Conservation (phyloP, 1,139 yeast species). For the Yueomyces sp. region DNA sequence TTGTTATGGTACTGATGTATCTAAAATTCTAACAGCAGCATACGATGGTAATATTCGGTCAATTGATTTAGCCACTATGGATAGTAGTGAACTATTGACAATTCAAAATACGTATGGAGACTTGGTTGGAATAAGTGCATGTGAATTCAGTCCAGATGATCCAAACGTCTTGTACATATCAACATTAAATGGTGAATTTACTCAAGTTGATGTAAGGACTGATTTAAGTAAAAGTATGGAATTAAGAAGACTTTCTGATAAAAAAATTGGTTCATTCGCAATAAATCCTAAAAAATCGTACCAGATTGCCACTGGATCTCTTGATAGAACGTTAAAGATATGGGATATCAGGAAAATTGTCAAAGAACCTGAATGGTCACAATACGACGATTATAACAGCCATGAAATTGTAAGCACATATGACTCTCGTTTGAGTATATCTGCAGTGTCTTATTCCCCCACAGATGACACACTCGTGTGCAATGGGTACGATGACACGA, state of each 20-base stretch:
- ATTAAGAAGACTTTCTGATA: conserved; percentile 56
- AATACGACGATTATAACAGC: conserved; percentile 28
- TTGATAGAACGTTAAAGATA: conserved; percentile 68
- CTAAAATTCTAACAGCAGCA: conserved; percentile 54
- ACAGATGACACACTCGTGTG: conserved; percentile 62
- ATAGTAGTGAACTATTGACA: conserved; percentile 44
- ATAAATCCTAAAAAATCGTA: conserved; percentile 52
- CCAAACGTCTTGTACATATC: conserved; percentile 53
- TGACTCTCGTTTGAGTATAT: conserved; percentile 63
- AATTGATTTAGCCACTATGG: conserved; percentile 51
- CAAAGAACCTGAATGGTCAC: conserved; percentile 35
- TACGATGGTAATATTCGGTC: conserved; percentile 79
- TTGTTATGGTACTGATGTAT: conserved; percentile 37
- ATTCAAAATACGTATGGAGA: conserved; percentile 41
- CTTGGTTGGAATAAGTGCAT: conserved; percentile 39
- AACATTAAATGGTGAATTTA: conserved; percentile 69
- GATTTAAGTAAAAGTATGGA: conserved; percentile 12
- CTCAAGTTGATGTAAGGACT: conserved; percentile 53
- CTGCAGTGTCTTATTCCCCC: conserved; percentile 76
- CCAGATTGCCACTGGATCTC: conserved; percentile 74
- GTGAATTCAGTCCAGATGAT: conserved; percentile 47
- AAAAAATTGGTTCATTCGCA: conserved; percentile 81
- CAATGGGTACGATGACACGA: conserved; percentile 84
- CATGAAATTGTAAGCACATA: conserved; percentile 38
- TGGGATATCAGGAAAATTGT: conserved; percentile 69